A percentile compares a stretch with the other conserved stretches of the same genome.
phyloP scores from a whole-genome alignment of 768 basidiomycete genomes.

The Dentipellis fragilis region DNA sequence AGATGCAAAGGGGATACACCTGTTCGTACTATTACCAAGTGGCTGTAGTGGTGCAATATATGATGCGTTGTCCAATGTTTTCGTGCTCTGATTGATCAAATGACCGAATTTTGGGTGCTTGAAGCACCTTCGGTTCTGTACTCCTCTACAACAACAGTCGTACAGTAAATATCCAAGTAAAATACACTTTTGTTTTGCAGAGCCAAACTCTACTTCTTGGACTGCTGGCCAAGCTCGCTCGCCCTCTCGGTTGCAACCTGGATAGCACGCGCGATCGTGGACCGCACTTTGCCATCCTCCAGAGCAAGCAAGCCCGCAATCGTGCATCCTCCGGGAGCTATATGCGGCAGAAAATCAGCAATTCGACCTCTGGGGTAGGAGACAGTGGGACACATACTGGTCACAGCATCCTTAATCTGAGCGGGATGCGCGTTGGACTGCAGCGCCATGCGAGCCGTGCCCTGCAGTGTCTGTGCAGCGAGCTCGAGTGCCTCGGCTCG shows the following conservation, averaged over 20 bases:
- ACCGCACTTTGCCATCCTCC: constrained; percentile 89
- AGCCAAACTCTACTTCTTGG: constrained; percentile 31
- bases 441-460: constrained; percentile 91
- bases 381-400: constrained; percentile 48
- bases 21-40: constrained; percentile 9
- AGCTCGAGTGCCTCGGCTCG: constrained; percentile 89
- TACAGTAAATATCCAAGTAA: background rate
- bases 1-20: constrained; percentile 18
- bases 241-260: constrained; percentile 90
- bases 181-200: background rate
- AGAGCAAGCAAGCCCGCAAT: constrained; percentile 93
- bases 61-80: too few relatives aligned
- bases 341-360: constrained; percentile 1
- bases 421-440: constrained; percentile 88
- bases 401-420: constrained; percentile 94
- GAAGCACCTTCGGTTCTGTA: too few relatives aligned
- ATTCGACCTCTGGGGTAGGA: background rate
- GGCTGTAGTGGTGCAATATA: background rate
- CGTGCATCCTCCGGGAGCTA: constrained; percentile 96
- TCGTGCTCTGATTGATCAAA: too few relatives aligned
- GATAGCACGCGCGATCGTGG: constrained; percentile 90
- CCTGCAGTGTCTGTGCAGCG: constrained; percentile 93
- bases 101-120: too few relatives aligned
- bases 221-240: constrained; percentile 69
- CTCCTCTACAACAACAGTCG: background rate